A percentile compares a stretch with the other conserved stretches of the same genome.
Evolutionary conservation across 345 rosid species (phyloP).

Genomic region (Melaleuca quinquenervia): DNA sequence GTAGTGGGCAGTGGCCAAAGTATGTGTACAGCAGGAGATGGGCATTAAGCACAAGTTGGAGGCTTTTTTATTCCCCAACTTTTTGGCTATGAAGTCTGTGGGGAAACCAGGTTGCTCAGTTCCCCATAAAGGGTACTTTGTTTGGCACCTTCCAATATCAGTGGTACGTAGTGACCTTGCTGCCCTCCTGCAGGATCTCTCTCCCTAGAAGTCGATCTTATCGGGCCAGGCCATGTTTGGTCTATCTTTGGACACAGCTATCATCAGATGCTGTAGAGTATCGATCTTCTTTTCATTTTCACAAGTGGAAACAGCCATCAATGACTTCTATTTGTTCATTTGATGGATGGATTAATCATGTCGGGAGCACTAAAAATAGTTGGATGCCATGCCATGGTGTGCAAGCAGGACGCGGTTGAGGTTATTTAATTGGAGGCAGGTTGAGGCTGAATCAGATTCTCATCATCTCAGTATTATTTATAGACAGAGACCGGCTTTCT

Average conservation of each 20-base stretch:
- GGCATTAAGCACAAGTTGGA: conserved; percentile 14
- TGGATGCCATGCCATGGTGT: neutral
- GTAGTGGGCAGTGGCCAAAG: conserved; percentile 13
- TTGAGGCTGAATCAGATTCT: neutral
- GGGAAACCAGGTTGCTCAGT: neutral
- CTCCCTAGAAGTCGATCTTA: neutral
- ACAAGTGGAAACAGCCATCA: neutral
- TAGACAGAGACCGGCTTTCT: neutral
- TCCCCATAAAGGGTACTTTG: neutral
- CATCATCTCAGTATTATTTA: neutral
- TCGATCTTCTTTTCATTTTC: neutral
- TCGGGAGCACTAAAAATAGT: neutral
- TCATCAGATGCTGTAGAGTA: neutral
- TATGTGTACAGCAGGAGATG: conserved; percentile 11
- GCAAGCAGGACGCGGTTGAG: neutral
- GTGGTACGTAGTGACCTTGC: neutral
- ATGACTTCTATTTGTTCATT: neutral
- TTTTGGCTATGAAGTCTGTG: neutral
- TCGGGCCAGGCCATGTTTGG: neutral
- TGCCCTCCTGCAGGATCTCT: neutral
- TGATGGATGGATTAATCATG: neutral
- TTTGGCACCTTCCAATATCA: neutral
- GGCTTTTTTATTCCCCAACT: neutral
- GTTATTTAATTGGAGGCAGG: neutral
- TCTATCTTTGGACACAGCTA: neutral